Percentiles rank a stretch among this genome's conserved stretches.
Evolutionary conservation across 768 basidiomycete species (phyloP).

Genomic region (Termitomyces sp.): DNA sequence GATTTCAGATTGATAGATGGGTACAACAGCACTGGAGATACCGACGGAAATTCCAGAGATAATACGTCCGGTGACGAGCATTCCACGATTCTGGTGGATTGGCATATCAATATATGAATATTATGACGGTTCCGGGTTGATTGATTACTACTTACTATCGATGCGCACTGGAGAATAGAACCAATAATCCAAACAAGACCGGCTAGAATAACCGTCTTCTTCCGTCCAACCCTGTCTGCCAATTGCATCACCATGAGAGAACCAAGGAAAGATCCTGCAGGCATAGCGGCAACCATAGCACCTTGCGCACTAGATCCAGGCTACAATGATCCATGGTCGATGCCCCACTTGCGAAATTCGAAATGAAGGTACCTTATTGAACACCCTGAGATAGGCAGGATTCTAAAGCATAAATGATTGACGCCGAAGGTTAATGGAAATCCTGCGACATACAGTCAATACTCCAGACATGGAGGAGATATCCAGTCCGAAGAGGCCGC

Average conservation of each 20-base stretch:
- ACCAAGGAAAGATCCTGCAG: slow-evolving; percentile 70
- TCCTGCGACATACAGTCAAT: slow-evolving; percentile 40
- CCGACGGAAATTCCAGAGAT: slow-evolving; percentile 69
- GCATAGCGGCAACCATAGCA: slow-evolving; percentile 75
- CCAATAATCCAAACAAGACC: slow-evolving; percentile 74
- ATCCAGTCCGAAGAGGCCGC: slow-evolving; percentile 77
- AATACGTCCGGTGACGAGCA: slow-evolving; percentile 70
- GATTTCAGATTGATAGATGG: slow-evolving; percentile 74
- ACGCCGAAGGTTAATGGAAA: neutral
- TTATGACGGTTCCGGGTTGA: neutral
- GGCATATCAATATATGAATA: too few species aligned
- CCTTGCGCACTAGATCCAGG: slow-evolving; percentile 59
- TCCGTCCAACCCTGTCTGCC: slow-evolving; percentile 65
- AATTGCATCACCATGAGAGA: slow-evolving; percentile 59
- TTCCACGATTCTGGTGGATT: slow-evolving; percentile 55
- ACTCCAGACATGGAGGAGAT: slow-evolving; percentile 83
- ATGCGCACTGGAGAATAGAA: slow-evolving; percentile 66
- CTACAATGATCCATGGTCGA: slow-evolving; percentile 19
- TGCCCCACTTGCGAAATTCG: neutral
- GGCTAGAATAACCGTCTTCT: slow-evolving; percentile 60
- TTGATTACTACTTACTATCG: slow-evolving; percentile 31
- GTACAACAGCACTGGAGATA: slow-evolving; percentile 62
- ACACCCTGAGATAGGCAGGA: slow-evolving; percentile 31
- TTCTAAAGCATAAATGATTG: slow-evolving; percentile 25
- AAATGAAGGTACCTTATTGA: slow-evolving; percentile 27